Evolutionary conservation across 2,329 filamentous ascomycete species (phyloP), one percentile per base, ranked within the genome.

Genomic region (Penicillium corylophilum): DNA sequence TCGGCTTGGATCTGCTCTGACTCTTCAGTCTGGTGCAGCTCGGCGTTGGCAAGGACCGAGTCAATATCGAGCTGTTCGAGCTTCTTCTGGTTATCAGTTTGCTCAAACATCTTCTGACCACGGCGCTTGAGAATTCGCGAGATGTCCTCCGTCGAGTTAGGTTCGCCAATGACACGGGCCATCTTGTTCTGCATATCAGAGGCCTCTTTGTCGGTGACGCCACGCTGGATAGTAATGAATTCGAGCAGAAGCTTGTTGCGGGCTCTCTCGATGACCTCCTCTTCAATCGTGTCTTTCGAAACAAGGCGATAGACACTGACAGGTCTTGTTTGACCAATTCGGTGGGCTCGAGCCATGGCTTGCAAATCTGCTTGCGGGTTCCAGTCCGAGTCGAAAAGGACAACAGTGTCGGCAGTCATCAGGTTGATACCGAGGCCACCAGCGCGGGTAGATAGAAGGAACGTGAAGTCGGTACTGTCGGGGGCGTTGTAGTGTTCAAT

Each of bases 401-500:
- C 87, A 59, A 99, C 94, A 0, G 94, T 99, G 66, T 99, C 95
- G 7, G 94, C 94, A 22, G 94, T 97, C 90, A 97, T 99, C 48
- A 99, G 75, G 65, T 99, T 99, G 78, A 99, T 99, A 56, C 94
- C 94, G n/a, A 99, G 81, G 71, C 94, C 94, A 78, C 94, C 94
- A 48, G 94, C 94, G 66, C 94, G 85, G 1, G 94, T 99, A 2
- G 94, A 99, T 1, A 99, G 81, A 40, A 99, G 77, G 71, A 99
- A 99, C 66, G 90, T 95, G 67, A 99, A 99, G 67, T 99, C 95
- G 4, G 90, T 88, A 69, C 94, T 99, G 10, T 86, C 90, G 1
- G 93, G 89, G n/a, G 92, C 90, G 66, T 99, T 99, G 79, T 96
- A 99, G 70, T 97, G 93, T 63, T 99, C 94, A 65, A 99, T 99